phyloP scores from a whole-genome alignment of 371 early-diverging fungal species.

The Actinomucor elegans region DNA sequence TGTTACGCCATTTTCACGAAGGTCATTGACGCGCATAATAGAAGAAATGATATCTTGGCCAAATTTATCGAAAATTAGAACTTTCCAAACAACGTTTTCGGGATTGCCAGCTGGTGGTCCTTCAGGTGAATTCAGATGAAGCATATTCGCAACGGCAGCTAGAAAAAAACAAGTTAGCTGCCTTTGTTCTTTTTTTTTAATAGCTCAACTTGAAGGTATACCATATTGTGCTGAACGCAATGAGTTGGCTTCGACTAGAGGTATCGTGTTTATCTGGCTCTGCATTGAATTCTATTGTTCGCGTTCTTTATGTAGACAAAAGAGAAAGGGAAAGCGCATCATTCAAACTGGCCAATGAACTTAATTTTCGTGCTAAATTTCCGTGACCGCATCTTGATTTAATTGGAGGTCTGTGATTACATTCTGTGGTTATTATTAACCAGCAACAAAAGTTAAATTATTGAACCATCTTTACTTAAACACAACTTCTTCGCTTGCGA shows the following conservation, averaged over 20 bases:
- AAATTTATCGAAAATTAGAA: slow-evolving; percentile 92
- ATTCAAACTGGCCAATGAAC: not conserved
- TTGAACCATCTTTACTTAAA: too few species aligned
- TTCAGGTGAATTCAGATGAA: slow-evolving; percentile 27
- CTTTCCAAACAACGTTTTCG: slow-evolving; percentile 84
- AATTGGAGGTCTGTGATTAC: too few species aligned
- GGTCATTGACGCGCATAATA: slow-evolving; percentile 94
- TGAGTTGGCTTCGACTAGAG: slow-evolving; percentile 13
- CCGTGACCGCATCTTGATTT: too few species aligned
- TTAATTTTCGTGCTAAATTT: not conserved
- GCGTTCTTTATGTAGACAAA: not conserved
- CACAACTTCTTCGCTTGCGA: too few species aligned
- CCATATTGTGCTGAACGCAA: slow-evolving; percentile 23
- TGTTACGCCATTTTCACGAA: slow-evolving; percentile 98
- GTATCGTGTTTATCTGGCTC: slow-evolving; percentile 7
- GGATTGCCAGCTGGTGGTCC: slow-evolving; percentile 11
- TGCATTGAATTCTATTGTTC: slow-evolving; percentile 13
- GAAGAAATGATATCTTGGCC: slow-evolving; percentile 97
- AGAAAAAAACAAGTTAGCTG: not conserved
- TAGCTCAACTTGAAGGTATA: too few species aligned
- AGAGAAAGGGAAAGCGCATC: not conserved
- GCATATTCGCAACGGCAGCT: slow-evolving; percentile 26
- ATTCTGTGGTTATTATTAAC: too few species aligned
- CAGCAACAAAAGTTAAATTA: too few species aligned
- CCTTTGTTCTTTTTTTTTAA: not conserved